Percentiles rank a stretch among this genome's conserved stretches.
Evolutionary conservation across 2,329 filamentous ascomycete genomes (phyloP).

Genomic region (Nigrograna mackinnonii): DNA sequence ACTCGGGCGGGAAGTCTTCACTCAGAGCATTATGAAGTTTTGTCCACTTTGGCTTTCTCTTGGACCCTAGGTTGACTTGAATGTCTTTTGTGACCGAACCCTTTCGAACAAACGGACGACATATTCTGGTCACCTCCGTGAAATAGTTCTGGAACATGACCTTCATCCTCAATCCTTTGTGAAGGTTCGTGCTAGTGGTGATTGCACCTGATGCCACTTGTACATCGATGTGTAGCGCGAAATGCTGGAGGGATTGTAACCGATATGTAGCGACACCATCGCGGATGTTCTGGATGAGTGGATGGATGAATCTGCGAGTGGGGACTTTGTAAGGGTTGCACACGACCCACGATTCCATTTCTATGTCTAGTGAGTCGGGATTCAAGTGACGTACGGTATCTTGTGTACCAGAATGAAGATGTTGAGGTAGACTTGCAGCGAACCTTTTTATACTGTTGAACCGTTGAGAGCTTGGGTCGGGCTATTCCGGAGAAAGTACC

Average conservation of each 20-base stretch:
- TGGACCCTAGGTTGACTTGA: too few relatives aligned
- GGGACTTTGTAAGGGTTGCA: too few relatives aligned
- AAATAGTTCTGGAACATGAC: conserved; percentile 4
- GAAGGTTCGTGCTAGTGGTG: too few relatives aligned
- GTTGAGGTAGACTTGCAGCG: too few relatives aligned
- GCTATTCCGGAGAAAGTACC: too few relatives aligned
- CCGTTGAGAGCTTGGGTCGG: too few relatives aligned
- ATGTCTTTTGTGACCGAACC: neutral
- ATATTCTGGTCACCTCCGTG: neutral
- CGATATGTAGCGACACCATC: conserved; percentile 4
- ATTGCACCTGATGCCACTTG: neutral
- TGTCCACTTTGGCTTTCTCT: conserved; percentile 3
- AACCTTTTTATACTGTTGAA: too few relatives aligned
- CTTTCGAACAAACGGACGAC: neutral
- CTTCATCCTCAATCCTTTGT: neutral
- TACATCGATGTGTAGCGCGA: conserved; percentile 9
- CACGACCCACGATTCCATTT: too few relatives aligned
- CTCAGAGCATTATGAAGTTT: conserved; percentile 11
- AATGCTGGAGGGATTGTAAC: conserved; percentile 5
- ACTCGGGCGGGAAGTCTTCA: conserved; percentile 4
- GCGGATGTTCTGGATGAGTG: conserved; percentile 1
- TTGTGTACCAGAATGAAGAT: too few relatives aligned
- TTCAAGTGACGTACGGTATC: too few relatives aligned
- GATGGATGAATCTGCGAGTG: too few relatives aligned
- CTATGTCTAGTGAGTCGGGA: too few relatives aligned